A percentile compares a stretch with the other conserved stretches of the same genome.
Conservation (phyloP, 2,329 filamentous ascomycete genomes). For the Claviceps monticola region DNA sequence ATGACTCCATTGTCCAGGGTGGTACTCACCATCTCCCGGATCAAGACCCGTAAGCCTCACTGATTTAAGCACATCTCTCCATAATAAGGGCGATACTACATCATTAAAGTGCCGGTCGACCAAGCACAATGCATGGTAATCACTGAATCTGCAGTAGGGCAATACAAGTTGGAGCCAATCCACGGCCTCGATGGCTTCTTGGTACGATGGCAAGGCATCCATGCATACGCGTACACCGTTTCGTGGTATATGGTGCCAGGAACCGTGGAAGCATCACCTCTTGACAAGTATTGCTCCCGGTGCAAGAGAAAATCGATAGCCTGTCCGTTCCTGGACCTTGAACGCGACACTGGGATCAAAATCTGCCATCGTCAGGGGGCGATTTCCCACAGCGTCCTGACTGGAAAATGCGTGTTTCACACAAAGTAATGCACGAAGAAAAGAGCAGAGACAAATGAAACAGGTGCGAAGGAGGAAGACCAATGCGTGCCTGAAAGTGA, state of each 20-base stretch:
- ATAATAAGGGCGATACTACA: constrained; percentile 37
- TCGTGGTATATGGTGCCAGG: neutral
- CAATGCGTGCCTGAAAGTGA: neutral
- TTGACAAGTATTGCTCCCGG: too few species aligned
- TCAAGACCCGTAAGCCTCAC: constrained; percentile 26
- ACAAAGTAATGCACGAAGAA: neutral
- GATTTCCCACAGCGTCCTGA: too few species aligned
- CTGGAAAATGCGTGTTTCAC: neutral
- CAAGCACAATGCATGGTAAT: constrained; percentile 33
- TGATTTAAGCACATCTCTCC: constrained; percentile 33
- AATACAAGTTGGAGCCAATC: constrained; percentile 38
- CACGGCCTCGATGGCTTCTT: constrained; percentile 29
- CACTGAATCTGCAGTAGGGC: constrained; percentile 26
- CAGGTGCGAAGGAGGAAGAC: neutral
- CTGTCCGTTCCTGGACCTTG: too few species aligned
- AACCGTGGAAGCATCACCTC: neutral
- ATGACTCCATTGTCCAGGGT: neutral
- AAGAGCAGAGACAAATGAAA: neutral
- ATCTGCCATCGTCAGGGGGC: too few species aligned
- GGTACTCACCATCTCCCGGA: constrained; percentile 29
- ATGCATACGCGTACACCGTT: constrained; percentile 9
- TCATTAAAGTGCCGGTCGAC: constrained; percentile 33
- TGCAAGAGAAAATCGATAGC: too few species aligned
- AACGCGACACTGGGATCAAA: too few species aligned
- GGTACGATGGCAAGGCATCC: constrained; percentile 34